Evolutionary conservation across 306 rosid species (phyloP), one percentile per base, ranked within the genome.

Genomic region (Cucumis sativus): DNA sequence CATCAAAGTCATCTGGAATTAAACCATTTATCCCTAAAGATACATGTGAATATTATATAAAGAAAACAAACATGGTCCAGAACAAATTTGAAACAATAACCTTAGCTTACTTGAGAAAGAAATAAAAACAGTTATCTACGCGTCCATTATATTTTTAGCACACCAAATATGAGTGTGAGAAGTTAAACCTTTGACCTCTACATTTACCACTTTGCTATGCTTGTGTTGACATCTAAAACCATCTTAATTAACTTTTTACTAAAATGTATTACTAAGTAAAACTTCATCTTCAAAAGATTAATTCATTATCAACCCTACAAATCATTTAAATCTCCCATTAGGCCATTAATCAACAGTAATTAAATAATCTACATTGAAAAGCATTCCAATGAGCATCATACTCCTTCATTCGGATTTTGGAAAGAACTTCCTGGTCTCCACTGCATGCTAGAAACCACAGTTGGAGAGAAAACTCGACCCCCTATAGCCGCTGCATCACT

Each of bases 381-480:
- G 14, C n/a, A 75, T n/a, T 74, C 14, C 15, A 30, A 35, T 59
- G n/a, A 37, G 41, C 60, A 35, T 51, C 64, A 82, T 88, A 95
- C 97, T 63, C 81, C 83, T 78, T 95, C 98, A 82, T 83, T 90
- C 73, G 84, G 97, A 81, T 84, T 92, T 66, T 87, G 97, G 80
- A 90, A 92, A 59, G 94, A 85, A 79, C 92, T 89, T 81, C 98
- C 98, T 40, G 98, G 92, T 85, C 97, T 90, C 98, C 98, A 95
- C 77, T 90, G 98, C 93, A 92, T 89, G 82, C 95, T 87, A 66
- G 98, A 84, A 84, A 88, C 93, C 83, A 85, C 59, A 83, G 96
- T 77, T 70, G 93, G 92, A 78, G 97, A 89, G 83, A 92, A 95
- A 78, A 89, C 89, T 87, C 93, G 80, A 66, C 97, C 92, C 71